Conservation (phyloP, 768 basidiomycete genomes). For the Gelatoporia subvermispora region DNA sequence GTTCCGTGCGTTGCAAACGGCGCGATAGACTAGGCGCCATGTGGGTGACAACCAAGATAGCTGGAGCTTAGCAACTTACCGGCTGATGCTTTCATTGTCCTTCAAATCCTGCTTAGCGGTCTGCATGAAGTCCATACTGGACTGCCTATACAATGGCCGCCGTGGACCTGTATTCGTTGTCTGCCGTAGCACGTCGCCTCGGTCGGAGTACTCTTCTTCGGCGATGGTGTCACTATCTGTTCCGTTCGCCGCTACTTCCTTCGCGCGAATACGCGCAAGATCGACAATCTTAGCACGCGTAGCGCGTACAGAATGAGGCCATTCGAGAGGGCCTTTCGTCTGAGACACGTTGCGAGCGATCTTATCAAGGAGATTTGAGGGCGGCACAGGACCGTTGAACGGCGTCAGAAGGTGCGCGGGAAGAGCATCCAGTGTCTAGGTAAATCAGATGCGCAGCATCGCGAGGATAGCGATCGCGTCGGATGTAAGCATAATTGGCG, state of each 20-base stretch:
- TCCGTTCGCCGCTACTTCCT: conserved; percentile 35
- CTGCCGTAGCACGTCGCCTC: conserved; percentile 37
- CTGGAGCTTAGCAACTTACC: conserved; percentile 39
- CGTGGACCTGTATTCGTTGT: conserved; percentile 46
- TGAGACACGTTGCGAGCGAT: conserved; percentile 73
- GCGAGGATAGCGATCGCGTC: conserved; percentile 9
- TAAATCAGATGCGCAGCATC: conserved; percentile 3
- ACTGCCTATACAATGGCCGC: conserved; percentile 70
- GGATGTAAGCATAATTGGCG: not conserved
- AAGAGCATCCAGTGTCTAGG: conserved; percentile 75
- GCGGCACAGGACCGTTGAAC: conserved; percentile 79
- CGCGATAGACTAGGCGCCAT: conserved; percentile 48
- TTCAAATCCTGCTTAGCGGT: conserved; percentile 40
- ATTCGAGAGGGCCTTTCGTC: conserved; percentile 71
- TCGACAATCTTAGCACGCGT: conserved; percentile 82
- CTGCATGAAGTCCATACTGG: conserved; percentile 84
- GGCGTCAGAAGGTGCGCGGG: conserved; percentile 83
- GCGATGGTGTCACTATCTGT: conserved; percentile 35
- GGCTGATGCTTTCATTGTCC: conserved; percentile 51
- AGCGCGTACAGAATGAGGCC: conserved; percentile 79
- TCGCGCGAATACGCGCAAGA: conserved; percentile 61
- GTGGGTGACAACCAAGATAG: conserved; percentile 10
- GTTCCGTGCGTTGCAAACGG: conserved; percentile 63
- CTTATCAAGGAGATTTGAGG: conserved; percentile 82
- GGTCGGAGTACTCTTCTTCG: conserved; percentile 42